These are phyloP conservation scores for Abelmoschus esculentus DNA, from an alignment of 345 rosid species.

Conservation along the genomic window DNA sequence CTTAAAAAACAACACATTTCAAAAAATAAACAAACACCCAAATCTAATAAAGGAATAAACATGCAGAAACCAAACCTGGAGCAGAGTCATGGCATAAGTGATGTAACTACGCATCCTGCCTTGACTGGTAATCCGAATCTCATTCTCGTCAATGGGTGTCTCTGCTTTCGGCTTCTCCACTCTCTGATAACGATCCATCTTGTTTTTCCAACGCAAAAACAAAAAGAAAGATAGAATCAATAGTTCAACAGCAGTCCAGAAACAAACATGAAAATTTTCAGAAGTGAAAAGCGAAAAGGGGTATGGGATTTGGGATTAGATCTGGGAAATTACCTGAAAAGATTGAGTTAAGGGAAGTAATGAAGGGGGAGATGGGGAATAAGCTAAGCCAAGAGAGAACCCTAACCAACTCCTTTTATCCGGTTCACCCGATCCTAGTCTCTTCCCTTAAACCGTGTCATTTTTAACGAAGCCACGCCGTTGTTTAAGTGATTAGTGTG, in stretches of 20 bases:
- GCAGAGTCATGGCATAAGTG: background rate
- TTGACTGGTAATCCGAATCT: background rate
- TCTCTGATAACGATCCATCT: background rate
- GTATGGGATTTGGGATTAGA: background rate
- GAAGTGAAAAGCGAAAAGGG: background rate
- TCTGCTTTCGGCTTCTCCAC: background rate
- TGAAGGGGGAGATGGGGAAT: no score
- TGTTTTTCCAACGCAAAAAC: background rate
- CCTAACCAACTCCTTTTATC: conserved; percentile 39
- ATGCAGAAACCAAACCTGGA: background rate
- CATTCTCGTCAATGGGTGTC: background rate
- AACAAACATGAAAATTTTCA: background rate
- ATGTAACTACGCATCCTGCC: background rate
- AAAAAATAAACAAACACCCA: background rate
- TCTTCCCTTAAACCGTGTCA: background rate
- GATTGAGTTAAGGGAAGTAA: no score
- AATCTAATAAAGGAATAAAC: background rate
- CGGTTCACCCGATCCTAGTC: conserved; percentile 22
- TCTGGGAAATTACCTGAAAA: no score
- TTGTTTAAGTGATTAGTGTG: no score
- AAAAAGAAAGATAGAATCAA: background rate
- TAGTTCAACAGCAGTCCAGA: background rate
- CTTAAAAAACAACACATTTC: background rate
- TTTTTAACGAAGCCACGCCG: no score
- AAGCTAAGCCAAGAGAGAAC: conserved; percentile 35